Conservation (phyloP, 2,329 filamentous ascomycete genomes). For the Microdochium nivale region DNA sequence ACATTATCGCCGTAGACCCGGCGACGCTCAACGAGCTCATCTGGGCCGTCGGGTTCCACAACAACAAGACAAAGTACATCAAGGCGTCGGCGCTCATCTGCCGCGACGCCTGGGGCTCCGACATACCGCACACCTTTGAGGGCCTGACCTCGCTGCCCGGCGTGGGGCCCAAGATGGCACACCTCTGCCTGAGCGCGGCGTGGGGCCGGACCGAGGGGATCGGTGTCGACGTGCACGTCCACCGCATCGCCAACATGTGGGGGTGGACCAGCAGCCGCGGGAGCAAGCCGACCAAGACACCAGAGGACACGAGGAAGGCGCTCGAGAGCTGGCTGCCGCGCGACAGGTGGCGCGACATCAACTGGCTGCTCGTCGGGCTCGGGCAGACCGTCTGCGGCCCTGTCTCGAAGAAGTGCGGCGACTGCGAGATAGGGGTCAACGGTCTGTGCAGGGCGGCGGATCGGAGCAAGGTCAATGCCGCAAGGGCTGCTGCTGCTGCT, state of each 20-base stretch:
- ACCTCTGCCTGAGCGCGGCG: slow-evolving; percentile 72
- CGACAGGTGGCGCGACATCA: slow-evolving; percentile 88
- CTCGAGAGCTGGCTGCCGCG: slow-evolving; percentile 76
- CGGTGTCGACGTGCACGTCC: slow-evolving; percentile 90
- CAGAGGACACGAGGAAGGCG: slow-evolving; percentile 70
- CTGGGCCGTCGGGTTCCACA: slow-evolving; percentile 83
- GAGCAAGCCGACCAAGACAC: slow-evolving; percentile 48
- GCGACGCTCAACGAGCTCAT: slow-evolving; percentile 64
- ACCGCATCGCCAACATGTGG: slow-evolving; percentile 91
- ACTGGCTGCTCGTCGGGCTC: slow-evolving; percentile 77
- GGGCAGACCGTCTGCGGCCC: slow-evolving; percentile 83
- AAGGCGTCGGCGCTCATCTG: slow-evolving; percentile 68
- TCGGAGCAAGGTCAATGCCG: slow-evolving; percentile 50
- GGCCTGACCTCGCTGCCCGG: slow-evolving; percentile 73
- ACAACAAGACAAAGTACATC: slow-evolving; percentile 83
- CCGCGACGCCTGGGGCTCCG: slow-evolving; percentile 58
- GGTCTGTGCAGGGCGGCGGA: slow-evolving; percentile 72
- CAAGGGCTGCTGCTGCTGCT: slow-evolving; percentile 40
- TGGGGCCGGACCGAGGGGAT: slow-evolving; percentile 63
- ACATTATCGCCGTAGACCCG: slow-evolving; percentile 65
- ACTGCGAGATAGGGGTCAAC: slow-evolving; percentile 69
- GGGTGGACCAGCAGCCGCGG: slow-evolving; percentile 60
- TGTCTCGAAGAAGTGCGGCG: slow-evolving; percentile 70
- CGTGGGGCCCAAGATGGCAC: slow-evolving; percentile 92
- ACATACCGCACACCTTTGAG: slow-evolving; percentile 72